A percentile compares a stretch with the other conserved stretches of the same genome.
Conservation (phyloP, 306 rosid genomes). For the Malus sieversii region DNA sequence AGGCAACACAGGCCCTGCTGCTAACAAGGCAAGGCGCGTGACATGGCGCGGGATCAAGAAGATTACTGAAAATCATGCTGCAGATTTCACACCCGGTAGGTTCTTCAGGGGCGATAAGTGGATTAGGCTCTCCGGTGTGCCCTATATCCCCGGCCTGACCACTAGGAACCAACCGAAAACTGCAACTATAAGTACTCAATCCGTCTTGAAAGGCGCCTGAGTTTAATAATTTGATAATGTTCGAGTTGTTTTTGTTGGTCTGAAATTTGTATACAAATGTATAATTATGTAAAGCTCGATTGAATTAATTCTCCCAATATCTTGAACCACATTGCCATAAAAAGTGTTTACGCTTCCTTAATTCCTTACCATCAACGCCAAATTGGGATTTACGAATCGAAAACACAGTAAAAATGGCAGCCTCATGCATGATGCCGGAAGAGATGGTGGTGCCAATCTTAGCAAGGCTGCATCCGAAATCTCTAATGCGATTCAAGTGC, state of each 20-base stretch:
- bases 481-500: not conserved
- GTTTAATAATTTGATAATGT: not conserved
- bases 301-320: not conserved
- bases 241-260: not conserved
- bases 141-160: conserved; percentile 29
- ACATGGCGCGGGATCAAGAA: conserved; percentile 59
- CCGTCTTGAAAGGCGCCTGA: not conserved
- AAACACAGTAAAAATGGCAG: not conserved
- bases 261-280: not conserved
- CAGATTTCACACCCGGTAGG: conserved; percentile 4
- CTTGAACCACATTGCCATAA: not conserved
- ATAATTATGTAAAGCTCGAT: not conserved
- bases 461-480: too few relatives aligned
- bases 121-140: conserved; percentile 45
- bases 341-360: not conserved
- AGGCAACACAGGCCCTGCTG: conserved; percentile 54
- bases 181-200: not conserved
- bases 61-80: conserved; percentile 18
- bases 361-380: not conserved
- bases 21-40: conserved; percentile 33
- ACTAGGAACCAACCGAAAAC: not conserved
- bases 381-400: not conserved
- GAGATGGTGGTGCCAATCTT: not conserved
- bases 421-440: not conserved
- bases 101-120: conserved; percentile 47